These are phyloP conservation scores for Coniochaeta hoffmannii DNA, from an alignment of 2,329 filamentous ascomycete species.

Conservation along the genomic window DNA sequence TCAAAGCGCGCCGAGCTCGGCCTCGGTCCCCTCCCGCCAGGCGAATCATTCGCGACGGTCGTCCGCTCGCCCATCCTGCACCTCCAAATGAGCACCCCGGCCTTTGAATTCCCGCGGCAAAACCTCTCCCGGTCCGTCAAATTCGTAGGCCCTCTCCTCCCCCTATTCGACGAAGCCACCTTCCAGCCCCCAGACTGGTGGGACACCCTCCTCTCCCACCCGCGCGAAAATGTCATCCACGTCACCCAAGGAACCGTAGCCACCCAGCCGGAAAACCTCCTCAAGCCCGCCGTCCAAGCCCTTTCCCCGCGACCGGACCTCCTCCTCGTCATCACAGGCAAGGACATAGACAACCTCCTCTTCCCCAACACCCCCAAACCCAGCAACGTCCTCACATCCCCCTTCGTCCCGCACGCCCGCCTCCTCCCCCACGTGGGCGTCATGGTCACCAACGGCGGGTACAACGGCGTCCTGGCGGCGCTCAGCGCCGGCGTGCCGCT, in stretches of 20 bases:
- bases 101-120: conserved; percentile 14
- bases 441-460: conserved; percentile 41
- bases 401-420: conserved; percentile 41
- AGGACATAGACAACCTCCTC: conserved; percentile 19
- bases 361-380: conserved; percentile 22
- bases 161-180: neutral
- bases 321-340: conserved; percentile 24
- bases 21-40: conserved; percentile 18
- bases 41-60: conserved; percentile 26
- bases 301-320: conserved; percentile 32
- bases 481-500: conserved; percentile 37
- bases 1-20: conserved; percentile 21
- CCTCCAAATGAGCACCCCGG: conserved; percentile 20
- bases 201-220: conserved; percentile 13
- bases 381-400: conserved; percentile 32
- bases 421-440: conserved; percentile 34
- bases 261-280: conserved; percentile 28
- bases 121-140: conserved; percentile 7
- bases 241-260: conserved; percentile 41
- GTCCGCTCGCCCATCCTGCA: conserved; percentile 23
- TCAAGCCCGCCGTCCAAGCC: conserved; percentile 35
- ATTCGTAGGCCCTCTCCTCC: conserved; percentile 9
- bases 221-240: conserved; percentile 29
- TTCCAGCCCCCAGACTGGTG: conserved; percentile 11
- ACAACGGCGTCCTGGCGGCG: conserved; percentile 36